Evolutionary conservation across 306 rosid species (phyloP).

Genomic region (Aeschynomene evenia): DNA sequence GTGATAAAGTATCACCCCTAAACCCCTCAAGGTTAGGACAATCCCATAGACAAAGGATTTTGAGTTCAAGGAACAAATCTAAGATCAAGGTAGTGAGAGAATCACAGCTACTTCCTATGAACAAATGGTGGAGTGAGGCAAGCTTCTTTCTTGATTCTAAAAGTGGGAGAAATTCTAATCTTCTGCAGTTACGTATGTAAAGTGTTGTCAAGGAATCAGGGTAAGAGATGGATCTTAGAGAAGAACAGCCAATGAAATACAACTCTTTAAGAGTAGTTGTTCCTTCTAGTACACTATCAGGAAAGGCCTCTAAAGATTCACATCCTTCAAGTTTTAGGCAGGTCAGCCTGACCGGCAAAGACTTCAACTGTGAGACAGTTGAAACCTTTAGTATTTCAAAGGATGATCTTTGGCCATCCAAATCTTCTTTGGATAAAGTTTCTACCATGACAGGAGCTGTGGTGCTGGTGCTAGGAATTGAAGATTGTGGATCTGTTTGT

Average conservation of each 20-base stretch:
- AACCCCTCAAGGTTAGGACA: neutral
- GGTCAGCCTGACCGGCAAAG: neutral
- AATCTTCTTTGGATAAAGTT: conserved; percentile 17
- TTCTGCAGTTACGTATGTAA: conserved; percentile 16
- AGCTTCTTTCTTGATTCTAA: neutral
- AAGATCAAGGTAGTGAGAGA: conserved; percentile 12
- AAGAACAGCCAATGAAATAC: conserved; percentile 15
- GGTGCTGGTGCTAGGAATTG: no score
- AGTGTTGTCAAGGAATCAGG: conserved; percentile 5
- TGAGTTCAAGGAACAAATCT: neutral
- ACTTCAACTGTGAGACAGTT: conserved; percentile 10
- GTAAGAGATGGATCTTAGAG: conserved; percentile 18
- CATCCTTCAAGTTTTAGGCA: conserved; percentile 26
- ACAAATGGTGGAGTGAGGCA: conserved; percentile 8
- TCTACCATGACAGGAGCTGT: neutral
- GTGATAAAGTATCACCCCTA: neutral
- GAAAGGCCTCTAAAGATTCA: conserved; percentile 16
- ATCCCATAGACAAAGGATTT: neutral
- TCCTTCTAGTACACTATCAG: neutral
- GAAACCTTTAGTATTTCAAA: conserved; percentile 33
- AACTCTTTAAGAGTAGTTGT: conserved; percentile 19
- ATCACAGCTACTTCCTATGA: conserved; percentile 20
- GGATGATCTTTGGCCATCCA: conserved; percentile 27
- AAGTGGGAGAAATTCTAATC: neutral
- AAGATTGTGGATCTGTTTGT: no score